These are phyloP conservation scores for Ceratobasidium theobromae DNA, from an alignment of 1,284 basidiomycete species.

Conservation along the genomic window DNA sequence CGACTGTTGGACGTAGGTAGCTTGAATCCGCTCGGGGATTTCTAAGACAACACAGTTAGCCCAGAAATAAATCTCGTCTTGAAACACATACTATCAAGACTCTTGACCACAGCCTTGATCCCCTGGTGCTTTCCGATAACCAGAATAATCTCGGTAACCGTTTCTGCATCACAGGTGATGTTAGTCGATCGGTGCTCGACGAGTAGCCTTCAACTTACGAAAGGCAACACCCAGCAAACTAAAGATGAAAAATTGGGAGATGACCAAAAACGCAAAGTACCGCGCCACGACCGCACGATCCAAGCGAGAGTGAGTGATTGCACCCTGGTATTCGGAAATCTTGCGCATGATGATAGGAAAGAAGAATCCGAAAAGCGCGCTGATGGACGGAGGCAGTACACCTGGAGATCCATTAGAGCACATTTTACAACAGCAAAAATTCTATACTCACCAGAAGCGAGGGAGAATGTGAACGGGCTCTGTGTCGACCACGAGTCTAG, in stretches of 20 bases:
- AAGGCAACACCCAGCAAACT: slow-evolving; percentile 87
- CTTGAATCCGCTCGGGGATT: slow-evolving; percentile 69
- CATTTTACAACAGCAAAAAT: too few species aligned
- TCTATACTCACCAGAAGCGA: slow-evolving; percentile 73
- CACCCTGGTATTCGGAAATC: slow-evolving; percentile 81
- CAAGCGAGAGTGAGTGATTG: slow-evolving; percentile 69
- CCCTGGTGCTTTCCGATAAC: slow-evolving; percentile 69
- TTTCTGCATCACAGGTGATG: slow-evolving; percentile 47
- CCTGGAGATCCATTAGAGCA: too few species aligned
- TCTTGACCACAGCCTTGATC: slow-evolving; percentile 64
- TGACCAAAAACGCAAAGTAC: slow-evolving; percentile 89
- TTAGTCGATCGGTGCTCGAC: background rate
- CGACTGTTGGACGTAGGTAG: slow-evolving; percentile 79
- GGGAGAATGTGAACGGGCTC: slow-evolving; percentile 64
- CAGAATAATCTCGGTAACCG: slow-evolving; percentile 65
- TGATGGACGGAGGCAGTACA: slow-evolving; percentile 83
- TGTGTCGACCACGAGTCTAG: slow-evolving; percentile 64
- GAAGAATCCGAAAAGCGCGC: slow-evolving; percentile 86
- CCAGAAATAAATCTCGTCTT: background rate
- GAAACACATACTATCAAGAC: slow-evolving; percentile 59
- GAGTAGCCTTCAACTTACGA: slow-evolving; percentile 55
- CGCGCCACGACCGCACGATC: slow-evolving; percentile 88
- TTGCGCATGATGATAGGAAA: slow-evolving; percentile 85
- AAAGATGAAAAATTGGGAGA: slow-evolving; percentile 88
- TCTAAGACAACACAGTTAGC: slow-evolving; percentile 47